Percentiles rank a stretch among this genome's conserved stretches.
phyloP scores from a whole-genome alignment of 2,329 filamentous ascomycete species.

The Penicillium sp. region DNA sequence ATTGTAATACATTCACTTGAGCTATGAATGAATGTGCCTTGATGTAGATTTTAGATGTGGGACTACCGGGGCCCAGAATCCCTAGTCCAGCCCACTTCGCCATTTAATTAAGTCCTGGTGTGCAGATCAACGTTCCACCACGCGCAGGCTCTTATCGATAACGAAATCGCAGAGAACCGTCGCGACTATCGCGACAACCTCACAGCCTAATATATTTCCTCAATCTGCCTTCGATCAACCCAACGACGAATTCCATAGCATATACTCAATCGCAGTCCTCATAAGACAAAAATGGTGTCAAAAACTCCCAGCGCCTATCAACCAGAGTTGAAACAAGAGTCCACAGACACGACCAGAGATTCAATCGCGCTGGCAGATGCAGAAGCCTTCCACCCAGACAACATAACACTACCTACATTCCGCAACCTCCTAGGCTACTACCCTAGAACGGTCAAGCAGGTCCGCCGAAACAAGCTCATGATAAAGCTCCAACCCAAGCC shows the following conservation, averaged over 20 bases:
- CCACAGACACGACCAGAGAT: background rate
- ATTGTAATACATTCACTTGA: too few relatives aligned
- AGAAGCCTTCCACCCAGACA: constrained; percentile 22
- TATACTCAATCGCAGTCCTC: background rate
- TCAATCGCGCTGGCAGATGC: background rate
- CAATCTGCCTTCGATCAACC: too few relatives aligned
- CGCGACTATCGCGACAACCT: background rate
- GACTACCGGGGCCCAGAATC: background rate
- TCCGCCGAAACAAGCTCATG: constrained; percentile 24
- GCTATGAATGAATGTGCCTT: too few relatives aligned
- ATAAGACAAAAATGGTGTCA: background rate
- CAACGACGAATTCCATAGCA: too few relatives aligned
- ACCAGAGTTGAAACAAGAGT: background rate
- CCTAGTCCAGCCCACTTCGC: background rate
- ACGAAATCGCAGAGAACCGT: background rate
- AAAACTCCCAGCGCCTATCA: background rate
- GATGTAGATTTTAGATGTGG: background rate
- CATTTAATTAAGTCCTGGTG: too few relatives aligned
- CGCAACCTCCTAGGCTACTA: constrained; percentile 28
- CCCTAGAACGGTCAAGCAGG: constrained; percentile 25
- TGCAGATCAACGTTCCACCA: background rate
- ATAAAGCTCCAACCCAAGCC: constrained; percentile 21
- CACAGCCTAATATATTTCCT: too few relatives aligned
- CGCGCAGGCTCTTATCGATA: background rate
- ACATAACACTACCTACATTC: constrained; percentile 30